Conservation (phyloP, 345 rosid genomes). For the Corymbia maculata region DNA sequence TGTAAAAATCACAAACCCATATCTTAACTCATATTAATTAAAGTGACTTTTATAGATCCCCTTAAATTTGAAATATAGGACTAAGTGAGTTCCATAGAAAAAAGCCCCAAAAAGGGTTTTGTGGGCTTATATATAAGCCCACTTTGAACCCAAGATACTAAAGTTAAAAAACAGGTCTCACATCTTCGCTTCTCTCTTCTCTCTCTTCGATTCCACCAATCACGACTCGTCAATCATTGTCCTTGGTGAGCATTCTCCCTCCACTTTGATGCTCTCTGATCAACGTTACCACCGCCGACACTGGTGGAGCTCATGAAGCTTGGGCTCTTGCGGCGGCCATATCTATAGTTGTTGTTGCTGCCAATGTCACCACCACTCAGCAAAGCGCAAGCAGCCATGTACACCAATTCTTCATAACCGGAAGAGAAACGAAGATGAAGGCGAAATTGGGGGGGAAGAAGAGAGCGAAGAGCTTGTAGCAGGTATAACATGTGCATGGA, state of each 20-base stretch:
- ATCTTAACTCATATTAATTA: neutral
- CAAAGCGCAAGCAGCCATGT: neutral
- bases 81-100: neutral
- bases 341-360: neutral
- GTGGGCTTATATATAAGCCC: neutral
- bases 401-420: neutral
- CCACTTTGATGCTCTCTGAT: neutral
- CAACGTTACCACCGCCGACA: neutral
- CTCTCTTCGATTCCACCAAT: neutral
- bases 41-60: neutral
- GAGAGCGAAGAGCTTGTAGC: neutral
- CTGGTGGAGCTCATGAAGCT: neutral
- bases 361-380: neutral
- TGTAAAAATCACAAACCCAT: neutral
- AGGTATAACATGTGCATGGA: neutral
- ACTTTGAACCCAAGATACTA: neutral
- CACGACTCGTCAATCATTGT: neutral
- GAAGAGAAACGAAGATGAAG: neutral
- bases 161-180: neutral
- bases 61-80: neutral
- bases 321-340: neutral
- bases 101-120: neutral
- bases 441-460: neutral
- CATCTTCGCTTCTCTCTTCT: neutral
- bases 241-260: neutral